A percentile compares a stretch with the other conserved stretches of the same genome.
Evolutionary conservation across 192 early-diverging fungal genomes (phyloP).

Genomic region (Backusella sp.): DNA sequence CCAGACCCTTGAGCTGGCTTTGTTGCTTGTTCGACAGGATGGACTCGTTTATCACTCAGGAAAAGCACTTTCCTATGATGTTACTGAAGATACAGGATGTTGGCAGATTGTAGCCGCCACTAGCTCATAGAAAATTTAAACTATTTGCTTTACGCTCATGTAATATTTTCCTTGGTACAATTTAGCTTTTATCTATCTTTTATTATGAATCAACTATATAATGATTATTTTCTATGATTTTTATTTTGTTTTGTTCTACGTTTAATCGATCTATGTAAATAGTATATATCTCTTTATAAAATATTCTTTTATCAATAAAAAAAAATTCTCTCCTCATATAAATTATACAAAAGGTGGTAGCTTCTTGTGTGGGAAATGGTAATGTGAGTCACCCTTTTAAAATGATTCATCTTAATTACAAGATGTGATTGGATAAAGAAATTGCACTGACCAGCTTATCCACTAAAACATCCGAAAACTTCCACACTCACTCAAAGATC

Average conservation of each 20-base stretch:
- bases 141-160: not conserved
- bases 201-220: not conserved
- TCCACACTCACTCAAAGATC: not conserved
- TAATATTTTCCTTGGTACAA: not conserved
- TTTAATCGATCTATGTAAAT: not conserved
- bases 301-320: not conserved
- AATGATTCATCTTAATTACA: not conserved
- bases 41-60: slow-evolving; percentile 36
- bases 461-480: slow-evolving; percentile 1
- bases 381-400: slow-evolving; percentile 2
- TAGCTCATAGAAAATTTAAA: not conserved
- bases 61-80: slow-evolving; percentile 18
- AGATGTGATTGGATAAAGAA: not conserved
- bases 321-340: not conserved
- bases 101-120: slow-evolving; percentile 1
- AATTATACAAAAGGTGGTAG: not conserved
- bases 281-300: slow-evolving; percentile 1
- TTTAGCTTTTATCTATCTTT: not conserved
- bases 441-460: slow-evolving; percentile 1
- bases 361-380: not conserved
- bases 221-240: not conserved
- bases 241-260: not conserved
- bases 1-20: slow-evolving; percentile 22
- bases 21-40: slow-evolving; percentile 33
- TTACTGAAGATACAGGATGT: not conserved